These are phyloP conservation scores for Fusarium stilboides DNA, from an alignment of 2,329 filamentous ascomycete species.

Conservation along the genomic window DNA sequence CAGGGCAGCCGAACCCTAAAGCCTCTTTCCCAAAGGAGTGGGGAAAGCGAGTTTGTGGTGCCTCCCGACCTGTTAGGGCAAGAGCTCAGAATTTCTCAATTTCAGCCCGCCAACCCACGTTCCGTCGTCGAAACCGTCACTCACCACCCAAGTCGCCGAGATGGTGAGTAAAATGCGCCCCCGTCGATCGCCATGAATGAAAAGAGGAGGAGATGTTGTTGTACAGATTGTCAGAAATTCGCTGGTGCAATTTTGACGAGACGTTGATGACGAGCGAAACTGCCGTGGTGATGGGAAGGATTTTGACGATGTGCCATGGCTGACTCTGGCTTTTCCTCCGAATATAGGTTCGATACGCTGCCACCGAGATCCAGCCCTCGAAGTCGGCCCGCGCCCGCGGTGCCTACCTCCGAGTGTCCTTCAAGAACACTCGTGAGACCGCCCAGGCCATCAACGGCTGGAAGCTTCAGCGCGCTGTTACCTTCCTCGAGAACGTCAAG, in stretches of 20 bases:
- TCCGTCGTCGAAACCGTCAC: constrained; percentile 66
- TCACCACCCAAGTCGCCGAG: constrained; percentile 67
- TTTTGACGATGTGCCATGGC: constrained; percentile 30
- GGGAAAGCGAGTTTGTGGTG: constrained; percentile 61
- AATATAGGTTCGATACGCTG: constrained; percentile 92
- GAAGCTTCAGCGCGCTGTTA: constrained; percentile 95
- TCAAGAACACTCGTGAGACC: constrained; percentile 99
- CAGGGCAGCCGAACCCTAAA: constrained; percentile 62
- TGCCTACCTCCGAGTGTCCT: constrained; percentile 98
- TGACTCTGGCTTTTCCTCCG: constrained; percentile 46
- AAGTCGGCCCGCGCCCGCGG: constrained; percentile 99
- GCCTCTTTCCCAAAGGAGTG: constrained; percentile 55
- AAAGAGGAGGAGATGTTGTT: constrained; percentile 42
- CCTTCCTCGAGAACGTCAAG: constrained; percentile 98
- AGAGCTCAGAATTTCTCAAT: constrained; percentile 65
- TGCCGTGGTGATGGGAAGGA: constrained; percentile 17
- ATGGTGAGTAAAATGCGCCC: constrained; percentile 65
- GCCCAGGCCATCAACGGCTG: constrained; percentile 99
- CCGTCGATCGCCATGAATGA: constrained; percentile 40
- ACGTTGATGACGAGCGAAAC: constrained; percentile 7
- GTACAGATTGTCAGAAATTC: constrained; percentile 27
- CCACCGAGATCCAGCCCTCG: constrained; percentile 85
- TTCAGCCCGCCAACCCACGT: constrained; percentile 64
- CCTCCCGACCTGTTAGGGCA: constrained; percentile 57
- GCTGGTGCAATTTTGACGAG: constrained; percentile 33